Evolutionary conservation across 805 yeast genomes (phyloP).

Genomic region (Lipomyces chichibuensis): DNA sequence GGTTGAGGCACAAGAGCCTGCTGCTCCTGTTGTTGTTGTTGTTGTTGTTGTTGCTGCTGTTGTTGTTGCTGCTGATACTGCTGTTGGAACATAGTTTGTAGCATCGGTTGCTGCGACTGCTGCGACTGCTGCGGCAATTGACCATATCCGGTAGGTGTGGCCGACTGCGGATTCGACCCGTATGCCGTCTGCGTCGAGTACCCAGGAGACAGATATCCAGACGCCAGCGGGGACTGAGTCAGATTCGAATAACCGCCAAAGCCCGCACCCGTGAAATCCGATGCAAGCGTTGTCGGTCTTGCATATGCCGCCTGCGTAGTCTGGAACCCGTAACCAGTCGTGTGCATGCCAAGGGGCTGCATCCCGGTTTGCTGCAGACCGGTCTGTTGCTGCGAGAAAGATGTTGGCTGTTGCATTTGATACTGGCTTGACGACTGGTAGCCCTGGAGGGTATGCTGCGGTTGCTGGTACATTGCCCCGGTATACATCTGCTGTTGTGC

Average conservation of each 20-base stretch:
- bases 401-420: constrained; percentile 51
- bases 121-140: background rate
- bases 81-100: background rate
- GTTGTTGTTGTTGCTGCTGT: background rate
- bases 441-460: constrained; percentile 86
- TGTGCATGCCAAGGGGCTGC: constrained; percentile 29
- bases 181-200: constrained; percentile 11
- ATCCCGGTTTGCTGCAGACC: background rate
- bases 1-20: background rate
- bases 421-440: constrained; percentile 88
- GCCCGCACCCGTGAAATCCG: constrained; percentile 22
- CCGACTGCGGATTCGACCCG: constrained; percentile 2
- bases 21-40: constrained; percentile 7
- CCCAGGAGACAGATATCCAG: constrained; percentile 21
- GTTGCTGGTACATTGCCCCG: constrained; percentile 85
- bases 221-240: constrained; percentile 20
- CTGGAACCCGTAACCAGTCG: constrained; percentile 3
- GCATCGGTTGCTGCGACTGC: background rate
- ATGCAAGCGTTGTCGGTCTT: constrained; percentile 4
- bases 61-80: constrained; percentile 8
- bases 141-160: background rate
- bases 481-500: constrained; percentile 46
- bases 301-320: constrained; percentile 8
- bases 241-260: constrained; percentile 26
- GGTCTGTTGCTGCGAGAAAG: background rate